These are phyloP conservation scores for Alternaria conjuncta DNA, from an alignment of 2,329 filamentous ascomycete genomes.

Conservation along the genomic window DNA sequence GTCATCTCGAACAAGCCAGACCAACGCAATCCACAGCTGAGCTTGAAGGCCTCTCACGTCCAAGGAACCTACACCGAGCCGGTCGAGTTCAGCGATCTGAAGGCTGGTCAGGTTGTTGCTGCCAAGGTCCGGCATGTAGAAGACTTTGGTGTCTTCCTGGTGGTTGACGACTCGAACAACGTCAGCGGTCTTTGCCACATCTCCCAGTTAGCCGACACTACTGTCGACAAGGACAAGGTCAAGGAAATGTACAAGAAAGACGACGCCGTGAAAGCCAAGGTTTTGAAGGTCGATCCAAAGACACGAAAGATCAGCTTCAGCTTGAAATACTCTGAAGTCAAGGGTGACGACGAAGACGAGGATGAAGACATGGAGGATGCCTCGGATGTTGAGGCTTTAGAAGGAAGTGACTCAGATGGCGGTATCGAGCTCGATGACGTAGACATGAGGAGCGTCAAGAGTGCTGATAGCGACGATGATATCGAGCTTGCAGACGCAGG, in stretches of 20 bases:
- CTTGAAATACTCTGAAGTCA: conserved; percentile 91
- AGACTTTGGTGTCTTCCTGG: conserved; percentile 93
- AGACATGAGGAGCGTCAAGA: conserved; percentile 55
- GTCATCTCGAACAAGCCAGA: conserved; percentile 74
- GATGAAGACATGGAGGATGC: conserved; percentile 50
- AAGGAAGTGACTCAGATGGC: conserved; percentile 51
- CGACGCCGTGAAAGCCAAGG: conserved; percentile 89
- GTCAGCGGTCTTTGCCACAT: conserved; percentile 93
- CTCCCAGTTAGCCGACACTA: conserved; percentile 86
- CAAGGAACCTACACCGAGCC: conserved; percentile 79
- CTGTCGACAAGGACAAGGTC: conserved; percentile 85
- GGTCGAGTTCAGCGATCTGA: conserved; percentile 76
- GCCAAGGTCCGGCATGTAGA: conserved; percentile 93
- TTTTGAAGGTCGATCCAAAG: conserved; percentile 77
- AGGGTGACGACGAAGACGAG: conserved; percentile 58
- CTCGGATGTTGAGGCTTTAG: conserved; percentile 26
- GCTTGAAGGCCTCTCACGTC: conserved; percentile 82
- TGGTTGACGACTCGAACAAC: conserved; percentile 84
- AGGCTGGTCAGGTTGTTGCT: conserved; percentile 80
- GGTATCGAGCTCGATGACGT: conserved; percentile 50
- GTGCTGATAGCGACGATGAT: conserved; percentile 44
- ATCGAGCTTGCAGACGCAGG: conserved; percentile 42
- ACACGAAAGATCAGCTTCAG: conserved; percentile 86
- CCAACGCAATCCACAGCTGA: conserved; percentile 79
- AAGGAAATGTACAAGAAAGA: conserved; percentile 87